Conservation (phyloP, 306 rosid genomes). For the Cucumis cinereus region DNA sequence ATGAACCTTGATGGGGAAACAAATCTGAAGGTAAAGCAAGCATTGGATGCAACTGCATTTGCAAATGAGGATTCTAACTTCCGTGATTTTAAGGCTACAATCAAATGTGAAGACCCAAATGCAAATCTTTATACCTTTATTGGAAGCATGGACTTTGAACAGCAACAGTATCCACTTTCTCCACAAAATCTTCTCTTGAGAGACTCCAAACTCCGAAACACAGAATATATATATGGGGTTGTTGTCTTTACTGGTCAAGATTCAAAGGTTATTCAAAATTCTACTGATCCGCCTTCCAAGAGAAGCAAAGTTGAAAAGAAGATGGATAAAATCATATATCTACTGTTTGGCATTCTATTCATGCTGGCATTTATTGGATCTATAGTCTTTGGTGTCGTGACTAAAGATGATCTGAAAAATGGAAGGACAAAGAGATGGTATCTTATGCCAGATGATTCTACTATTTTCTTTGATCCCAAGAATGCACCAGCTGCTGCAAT, state of each 20-base stretch:
- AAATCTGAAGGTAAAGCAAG: conserved; percentile 81
- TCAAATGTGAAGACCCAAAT: conserved; percentile 94
- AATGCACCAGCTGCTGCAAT: conserved; percentile 46
- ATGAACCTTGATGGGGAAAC: conserved; percentile 99
- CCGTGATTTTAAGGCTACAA: conserved; percentile 41
- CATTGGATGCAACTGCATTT: conserved; percentile 54
- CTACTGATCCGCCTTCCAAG: conserved; percentile 80
- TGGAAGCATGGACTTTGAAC: conserved; percentile 65
- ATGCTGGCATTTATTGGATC: conserved; percentile 73
- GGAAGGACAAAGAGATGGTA: conserved; percentile 80
- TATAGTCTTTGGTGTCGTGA: conserved; percentile 58
- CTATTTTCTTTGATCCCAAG: conserved; percentile 70
- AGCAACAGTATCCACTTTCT: conserved; percentile 48
- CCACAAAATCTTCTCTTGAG: conserved; percentile 85
- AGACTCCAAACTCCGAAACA: conserved; percentile 91
- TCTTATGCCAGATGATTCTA: conserved; percentile 67
- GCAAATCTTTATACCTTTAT: conserved; percentile 79
- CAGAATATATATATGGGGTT: conserved; percentile 69
- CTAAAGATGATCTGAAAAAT: conserved; percentile 51
- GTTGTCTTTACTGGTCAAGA: conserved; percentile 84
- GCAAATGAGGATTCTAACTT: conserved; percentile 39
- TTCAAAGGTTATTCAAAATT: conserved; percentile 88
- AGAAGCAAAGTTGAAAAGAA: conserved; percentile 91
- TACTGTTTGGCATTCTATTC: conserved; percentile 55
- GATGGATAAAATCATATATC: conserved; percentile 82